Evolutionary conservation across 2,329 filamentous ascomycete species (phyloP).

Genomic region (Cryphonectria japonica): DNA sequence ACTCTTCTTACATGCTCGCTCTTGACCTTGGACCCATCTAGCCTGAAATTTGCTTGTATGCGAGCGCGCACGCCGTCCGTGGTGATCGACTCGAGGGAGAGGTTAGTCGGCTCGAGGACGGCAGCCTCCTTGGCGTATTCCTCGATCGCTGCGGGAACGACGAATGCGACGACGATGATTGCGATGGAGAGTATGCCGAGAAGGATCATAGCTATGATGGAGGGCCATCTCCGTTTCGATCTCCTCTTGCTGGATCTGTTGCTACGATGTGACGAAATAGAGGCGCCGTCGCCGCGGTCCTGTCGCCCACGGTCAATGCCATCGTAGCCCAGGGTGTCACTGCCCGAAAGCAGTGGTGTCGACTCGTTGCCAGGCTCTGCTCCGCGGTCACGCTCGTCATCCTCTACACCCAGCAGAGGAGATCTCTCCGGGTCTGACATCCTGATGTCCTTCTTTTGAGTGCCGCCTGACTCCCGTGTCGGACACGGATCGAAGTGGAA

Average conservation of each 20-base stretch:
- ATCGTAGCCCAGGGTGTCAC: conserved; percentile 44
- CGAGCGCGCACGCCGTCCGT: conserved; percentile 75
- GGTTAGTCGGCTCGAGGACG: conserved; percentile 78
- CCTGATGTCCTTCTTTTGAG: neutral
- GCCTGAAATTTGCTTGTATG: conserved; percentile 78
- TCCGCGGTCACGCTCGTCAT: conserved; percentile 34
- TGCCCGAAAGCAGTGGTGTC: conserved; percentile 55
- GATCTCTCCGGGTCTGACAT: conserved; percentile 53
- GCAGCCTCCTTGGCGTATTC: conserved; percentile 84
- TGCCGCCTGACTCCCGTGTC: conserved; percentile 8
- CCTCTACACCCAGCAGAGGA: conserved; percentile 47
- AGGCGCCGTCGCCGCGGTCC: conserved; percentile 37
- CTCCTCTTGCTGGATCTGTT: conserved; percentile 39
- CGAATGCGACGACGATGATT: conserved; percentile 79
- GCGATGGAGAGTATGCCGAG: conserved; percentile 65
- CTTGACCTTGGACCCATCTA: conserved; percentile 77
- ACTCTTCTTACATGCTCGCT: conserved; percentile 73
- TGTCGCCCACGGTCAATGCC: conserved; percentile 40
- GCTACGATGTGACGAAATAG: conserved; percentile 36
- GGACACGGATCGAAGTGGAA: neutral
- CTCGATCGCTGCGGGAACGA: conserved; percentile 78
- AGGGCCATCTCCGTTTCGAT: conserved; percentile 70
- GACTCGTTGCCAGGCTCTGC: conserved; percentile 44
- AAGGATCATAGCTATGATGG: conserved; percentile 70
- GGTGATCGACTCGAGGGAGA: conserved; percentile 87